Evolutionary conservation across 495 filamentous ascomycete species (phyloP), one percentile per base, ranked within the genome.

Genomic region (Neurospora sublineolata): DNA sequence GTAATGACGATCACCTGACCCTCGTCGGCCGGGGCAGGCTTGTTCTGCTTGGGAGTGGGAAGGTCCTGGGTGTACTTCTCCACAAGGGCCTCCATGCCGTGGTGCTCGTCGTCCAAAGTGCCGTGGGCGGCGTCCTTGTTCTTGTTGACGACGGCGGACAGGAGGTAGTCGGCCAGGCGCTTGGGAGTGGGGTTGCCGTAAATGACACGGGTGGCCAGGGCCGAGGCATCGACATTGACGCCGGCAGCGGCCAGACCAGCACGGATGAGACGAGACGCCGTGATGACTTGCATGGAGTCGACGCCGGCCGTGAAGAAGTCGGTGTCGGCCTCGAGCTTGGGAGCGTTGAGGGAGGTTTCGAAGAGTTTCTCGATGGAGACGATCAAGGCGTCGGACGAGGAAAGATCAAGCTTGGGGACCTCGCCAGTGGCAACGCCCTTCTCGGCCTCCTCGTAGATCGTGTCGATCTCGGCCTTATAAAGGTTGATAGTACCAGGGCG

Each of bases 381-480:
- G 2, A 69, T 72, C 58, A 85, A 44, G 8, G 74, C 64, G 1
- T 81, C 77, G 40, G 73, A 74, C 0, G 78, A 80, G 67, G 69
- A 77, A 5, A 79, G 58, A 68, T 85, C 77, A 0, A 84, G 73
- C 12, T 68, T 70, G 0, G 77, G 75, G 9, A 74, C 71, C 18
- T 77, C 68, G 36, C 68, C 74, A 11, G 52, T 60, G 14, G 14
- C 52, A 60, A 7, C 14, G 12, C 12, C 27, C 12, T 60, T 33
- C 52, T 60, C 52, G 10, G 70, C 79, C 0, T 73, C 68, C 36
- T 77, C 69, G 69, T 87, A 89, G 7, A 89, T 74, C 10, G 76
- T 73, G 37, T 88, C 80, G 68, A 90, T 86, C 72, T 89, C 86
- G 5, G 82, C 76, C 44, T 80, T 74, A 73, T 90, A 91, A 67